A percentile compares a stretch with the other conserved stretches of the same genome.
phyloP scores from a whole-genome alignment of 2,329 filamentous ascomycete species.

The Samsoniella hepiali region DNA sequence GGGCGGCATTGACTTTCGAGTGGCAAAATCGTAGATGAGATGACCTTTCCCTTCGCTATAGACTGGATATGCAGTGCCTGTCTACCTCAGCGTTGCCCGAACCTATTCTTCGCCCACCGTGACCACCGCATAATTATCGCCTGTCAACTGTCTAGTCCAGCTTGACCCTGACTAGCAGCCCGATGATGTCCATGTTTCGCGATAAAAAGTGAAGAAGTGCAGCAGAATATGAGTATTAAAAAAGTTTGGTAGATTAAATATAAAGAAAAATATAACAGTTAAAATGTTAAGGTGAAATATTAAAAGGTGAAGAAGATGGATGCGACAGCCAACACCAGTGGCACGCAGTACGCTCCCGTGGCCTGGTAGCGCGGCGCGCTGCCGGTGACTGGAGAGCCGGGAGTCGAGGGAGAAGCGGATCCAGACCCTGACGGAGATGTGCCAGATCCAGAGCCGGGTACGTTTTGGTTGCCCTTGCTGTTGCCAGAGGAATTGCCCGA shows the following conservation, averaged over 20 bases:
- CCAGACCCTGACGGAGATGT: neutral
- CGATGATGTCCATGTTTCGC: neutral
- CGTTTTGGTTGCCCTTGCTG: too few relatives aligned
- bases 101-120: neutral
- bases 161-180: neutral
- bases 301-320: constrained; percentile 12
- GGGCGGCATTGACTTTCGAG: neutral
- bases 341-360: neutral
- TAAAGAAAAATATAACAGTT: too few relatives aligned
- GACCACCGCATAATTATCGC: neutral
- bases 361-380: constrained; percentile 1
- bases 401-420: neutral
- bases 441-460: neutral
- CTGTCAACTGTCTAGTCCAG: neutral
- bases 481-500: too few relatives aligned
- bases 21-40: neutral
- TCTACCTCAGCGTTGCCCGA: neutral
- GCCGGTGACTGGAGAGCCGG: neutral
- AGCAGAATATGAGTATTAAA: neutral
- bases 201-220: neutral
- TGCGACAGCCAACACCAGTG: neutral
- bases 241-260: neutral
- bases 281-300: neutral
- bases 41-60: neutral
- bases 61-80: neutral